Percentiles rank a stretch among this genome's conserved stretches.
phyloP scores from a whole-genome alignment of 441 rosid genomes.

The Raphanus hybrid region DNA sequence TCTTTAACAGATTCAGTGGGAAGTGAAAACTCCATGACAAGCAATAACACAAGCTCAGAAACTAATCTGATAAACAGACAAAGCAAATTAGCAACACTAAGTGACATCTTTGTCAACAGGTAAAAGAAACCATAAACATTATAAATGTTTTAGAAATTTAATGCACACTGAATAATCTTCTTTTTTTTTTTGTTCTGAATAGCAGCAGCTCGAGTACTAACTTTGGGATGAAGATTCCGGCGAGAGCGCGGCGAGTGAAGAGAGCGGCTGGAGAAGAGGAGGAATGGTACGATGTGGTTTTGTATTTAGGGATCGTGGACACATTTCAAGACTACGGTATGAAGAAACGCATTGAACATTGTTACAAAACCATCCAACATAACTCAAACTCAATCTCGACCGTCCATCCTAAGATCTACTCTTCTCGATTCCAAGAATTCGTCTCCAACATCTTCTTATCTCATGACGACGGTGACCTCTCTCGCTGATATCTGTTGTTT shows the following conservation, averaged over 20 bases:
- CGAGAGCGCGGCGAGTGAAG: constrained; percentile 49
- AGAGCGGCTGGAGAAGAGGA: constrained; percentile 18
- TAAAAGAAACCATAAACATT: neutral
- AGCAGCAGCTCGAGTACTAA: constrained; percentile 32
- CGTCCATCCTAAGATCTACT: constrained; percentile 54
- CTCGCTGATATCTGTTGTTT: constrained; percentile 3
- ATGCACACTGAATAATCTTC: neutral
- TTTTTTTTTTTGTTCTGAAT: neutral
- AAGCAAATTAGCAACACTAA: constrained; percentile 26
- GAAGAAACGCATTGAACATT: constrained; percentile 56
- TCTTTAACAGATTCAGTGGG: constrained; percentile 34
- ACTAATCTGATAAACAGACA: constrained; percentile 20
- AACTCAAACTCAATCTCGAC: constrained; percentile 58
- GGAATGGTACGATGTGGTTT: constrained; percentile 44
- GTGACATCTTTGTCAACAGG: constrained; percentile 26
- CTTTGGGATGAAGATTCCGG: constrained; percentile 50
- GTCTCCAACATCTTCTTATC: constrained; percentile 49
- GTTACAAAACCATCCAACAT: constrained; percentile 57
- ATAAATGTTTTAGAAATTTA: neutral
- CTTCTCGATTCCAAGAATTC: constrained; percentile 57
- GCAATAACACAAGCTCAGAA: constrained; percentile 14
- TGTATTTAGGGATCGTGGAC: constrained; percentile 57
- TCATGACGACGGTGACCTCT: constrained; percentile 24
- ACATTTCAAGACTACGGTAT: constrained; percentile 52
- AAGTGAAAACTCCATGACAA: constrained; percentile 16